Conservation (phyloP, 441 rosid species). For the Adansonia grandidieri region DNA sequence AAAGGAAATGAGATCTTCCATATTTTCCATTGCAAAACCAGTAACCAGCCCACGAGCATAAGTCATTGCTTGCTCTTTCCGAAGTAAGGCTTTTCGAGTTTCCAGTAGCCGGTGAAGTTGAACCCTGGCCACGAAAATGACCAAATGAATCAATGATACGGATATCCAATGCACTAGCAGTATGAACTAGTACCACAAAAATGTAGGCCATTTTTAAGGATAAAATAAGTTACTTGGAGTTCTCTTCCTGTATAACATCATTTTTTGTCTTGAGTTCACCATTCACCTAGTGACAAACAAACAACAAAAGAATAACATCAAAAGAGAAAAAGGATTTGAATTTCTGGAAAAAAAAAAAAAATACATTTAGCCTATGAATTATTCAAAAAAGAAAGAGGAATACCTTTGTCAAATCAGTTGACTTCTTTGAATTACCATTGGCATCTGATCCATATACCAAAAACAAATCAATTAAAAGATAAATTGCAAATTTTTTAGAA, state of each 20-base stretch:
- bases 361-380: background rate
- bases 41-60: slow-evolving; percentile 80
- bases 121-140: slow-evolving; percentile 44
- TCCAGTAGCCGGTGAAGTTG: slow-evolving; percentile 75
- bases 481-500: background rate
- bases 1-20: slow-evolving; percentile 71
- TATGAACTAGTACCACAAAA: background rate
- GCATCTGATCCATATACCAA: slow-evolving; percentile 36
- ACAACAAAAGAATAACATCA: slow-evolving; percentile 21
- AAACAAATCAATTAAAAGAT: slow-evolving; percentile 16
- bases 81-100: slow-evolving; percentile 66
- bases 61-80: slow-evolving; percentile 88
- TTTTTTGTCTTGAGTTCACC: slow-evolving; percentile 42
- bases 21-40: slow-evolving; percentile 67
- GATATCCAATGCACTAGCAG: slow-evolving; percentile 10
- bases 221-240: slow-evolving; percentile 59
- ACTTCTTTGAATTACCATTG: slow-evolving; percentile 39
- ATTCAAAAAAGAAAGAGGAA: background rate
- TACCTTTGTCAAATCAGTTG: slow-evolving; percentile 61
- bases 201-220: background rate
- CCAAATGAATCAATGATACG: slow-evolving; percentile 25
- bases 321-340: slow-evolving; percentile 7
- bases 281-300: slow-evolving; percentile 38
- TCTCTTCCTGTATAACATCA: slow-evolving; percentile 52
- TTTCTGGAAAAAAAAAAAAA: background rate